These are phyloP conservation scores for Colletotrichum coccodes DNA, from an alignment of 2,329 filamentous ascomycete genomes.

Conservation along the genomic window DNA sequence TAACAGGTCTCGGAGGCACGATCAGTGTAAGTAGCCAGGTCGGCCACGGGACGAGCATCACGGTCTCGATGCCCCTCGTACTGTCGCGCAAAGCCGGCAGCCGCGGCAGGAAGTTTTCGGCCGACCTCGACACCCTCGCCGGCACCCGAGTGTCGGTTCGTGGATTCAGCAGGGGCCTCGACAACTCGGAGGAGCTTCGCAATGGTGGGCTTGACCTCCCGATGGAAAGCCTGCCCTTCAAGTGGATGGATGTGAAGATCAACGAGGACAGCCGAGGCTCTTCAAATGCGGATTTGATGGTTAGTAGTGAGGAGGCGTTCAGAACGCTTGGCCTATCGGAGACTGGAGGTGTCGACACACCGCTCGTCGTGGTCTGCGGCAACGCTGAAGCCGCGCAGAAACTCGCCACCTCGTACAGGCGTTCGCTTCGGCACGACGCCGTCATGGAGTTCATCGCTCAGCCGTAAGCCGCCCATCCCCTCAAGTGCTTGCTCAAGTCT, in stretches of 20 bases:
- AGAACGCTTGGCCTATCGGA: conserved; percentile 21
- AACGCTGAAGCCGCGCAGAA: conserved; percentile 34
- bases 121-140: conserved; percentile 13
- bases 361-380: conserved; percentile 34
- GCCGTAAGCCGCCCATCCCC: conserved; percentile 29
- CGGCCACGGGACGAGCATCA: conserved; percentile 63
- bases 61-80: conserved; percentile 53
- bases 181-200: conserved; percentile 37
- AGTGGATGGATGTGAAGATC: conserved; percentile 48
- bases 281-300: conserved; percentile 36
- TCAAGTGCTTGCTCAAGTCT: not conserved
- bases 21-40: conserved; percentile 64
- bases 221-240: conserved; percentile 32
- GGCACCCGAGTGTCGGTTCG: conserved; percentile 7
- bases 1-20: conserved; percentile 64
- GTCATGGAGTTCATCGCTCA: conserved; percentile 37
- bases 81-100: conserved; percentile 22
- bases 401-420: conserved; percentile 20
- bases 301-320: conserved; percentile 42
- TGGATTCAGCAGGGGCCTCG: conserved; percentile 33
- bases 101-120: conserved; percentile 19
- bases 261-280: not conserved
- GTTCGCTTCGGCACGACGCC: conserved; percentile 1
- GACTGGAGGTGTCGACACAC: conserved; percentile 31
- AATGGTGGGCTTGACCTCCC: conserved; percentile 36